Conservation (phyloP, 768 basidiomycete genomes). For the Lactarius evosmus region DNA sequence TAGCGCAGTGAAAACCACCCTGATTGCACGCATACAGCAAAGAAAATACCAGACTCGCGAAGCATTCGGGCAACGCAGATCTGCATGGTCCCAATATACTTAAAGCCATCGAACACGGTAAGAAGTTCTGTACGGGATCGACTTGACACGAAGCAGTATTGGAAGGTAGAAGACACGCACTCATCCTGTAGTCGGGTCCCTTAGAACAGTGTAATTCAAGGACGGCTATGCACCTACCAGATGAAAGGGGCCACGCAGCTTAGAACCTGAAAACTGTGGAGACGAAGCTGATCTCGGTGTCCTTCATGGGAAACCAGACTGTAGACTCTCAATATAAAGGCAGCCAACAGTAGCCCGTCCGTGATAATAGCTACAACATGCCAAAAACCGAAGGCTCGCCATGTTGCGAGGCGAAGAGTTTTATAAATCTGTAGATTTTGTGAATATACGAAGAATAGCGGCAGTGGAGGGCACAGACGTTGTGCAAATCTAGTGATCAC, state of each 20-base stretch:
- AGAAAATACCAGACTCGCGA: constrained; percentile 88
- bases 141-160: neutral
- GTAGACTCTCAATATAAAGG: constrained; percentile 68
- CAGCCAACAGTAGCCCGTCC: constrained; percentile 65
- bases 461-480: constrained; percentile 38
- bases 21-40: constrained; percentile 53
- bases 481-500: constrained; percentile 47
- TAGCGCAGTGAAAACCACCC: neutral
- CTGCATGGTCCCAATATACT: constrained; percentile 92
- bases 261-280: constrained; percentile 83
- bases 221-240: constrained; percentile 51
- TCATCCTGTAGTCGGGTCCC: constrained; percentile 57
- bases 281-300: constrained; percentile 41
- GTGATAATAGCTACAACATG: constrained; percentile 65
- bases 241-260: constrained; percentile 87
- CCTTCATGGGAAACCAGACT: constrained; percentile 44
- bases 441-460: constrained; percentile 7
- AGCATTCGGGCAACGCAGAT: constrained; percentile 93
- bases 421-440: constrained; percentile 53
- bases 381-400: constrained; percentile 84
- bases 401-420: constrained; percentile 70
- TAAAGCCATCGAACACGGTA: constrained; percentile 78
- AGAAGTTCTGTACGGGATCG: constrained; percentile 54
- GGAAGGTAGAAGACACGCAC: constrained; percentile 42
- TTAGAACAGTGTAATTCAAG: neutral